These are phyloP conservation scores for Suillus subaureus DNA, from an alignment of 768 basidiomycete species.

Conservation along the genomic window DNA sequence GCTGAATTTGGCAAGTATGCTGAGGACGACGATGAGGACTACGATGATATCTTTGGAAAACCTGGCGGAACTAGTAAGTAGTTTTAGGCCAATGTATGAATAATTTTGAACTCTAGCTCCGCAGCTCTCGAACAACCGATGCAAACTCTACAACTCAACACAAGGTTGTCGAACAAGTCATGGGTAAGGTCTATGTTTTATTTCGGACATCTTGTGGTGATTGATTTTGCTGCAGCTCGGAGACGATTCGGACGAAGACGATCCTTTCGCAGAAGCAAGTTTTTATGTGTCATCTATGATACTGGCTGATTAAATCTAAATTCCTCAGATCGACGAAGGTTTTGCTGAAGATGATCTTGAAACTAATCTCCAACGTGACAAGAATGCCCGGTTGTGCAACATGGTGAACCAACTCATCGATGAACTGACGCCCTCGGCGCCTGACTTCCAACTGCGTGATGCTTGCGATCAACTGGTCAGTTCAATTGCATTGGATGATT, in stretches of 20 bases:
- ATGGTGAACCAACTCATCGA: slow-evolving; percentile 86
- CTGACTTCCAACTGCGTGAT: slow-evolving; percentile 81
- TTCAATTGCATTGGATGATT: slow-evolving; percentile 7
- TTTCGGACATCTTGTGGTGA: slow-evolving; percentile 2
- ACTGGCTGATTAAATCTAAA: slow-evolving; percentile 13
- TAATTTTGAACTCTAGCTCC: slow-evolving; percentile 20
- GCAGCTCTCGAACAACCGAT: slow-evolving; percentile 58
- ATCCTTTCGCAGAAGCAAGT: slow-evolving; percentile 91
- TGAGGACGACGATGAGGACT: slow-evolving; percentile 89
- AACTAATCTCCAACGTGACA: slow-evolving; percentile 90
- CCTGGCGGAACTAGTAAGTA: slow-evolving; percentile 65
- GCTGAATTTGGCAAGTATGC: slow-evolving; percentile 83
- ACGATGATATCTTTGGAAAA: slow-evolving; percentile 93
- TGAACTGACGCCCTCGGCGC: slow-evolving; percentile 76
- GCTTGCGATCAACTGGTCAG: slow-evolving; percentile 87
- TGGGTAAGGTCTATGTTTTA: slow-evolving; percentile 56
- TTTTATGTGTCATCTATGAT: not conserved
- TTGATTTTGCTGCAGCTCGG: slow-evolving; percentile 49
- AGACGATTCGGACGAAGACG: slow-evolving; percentile 88
- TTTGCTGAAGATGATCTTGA: slow-evolving; percentile 92
- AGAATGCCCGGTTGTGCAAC: slow-evolving; percentile 83
- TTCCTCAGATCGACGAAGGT: slow-evolving; percentile 81
- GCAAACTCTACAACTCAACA: slow-evolving; percentile 83
- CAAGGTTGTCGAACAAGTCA: slow-evolving; percentile 84
- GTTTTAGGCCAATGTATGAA: slow-evolving; percentile 1